phyloP scores from a whole-genome alignment of 108 stramenopile genomes.

The Discostella stelligeroides region DNA sequence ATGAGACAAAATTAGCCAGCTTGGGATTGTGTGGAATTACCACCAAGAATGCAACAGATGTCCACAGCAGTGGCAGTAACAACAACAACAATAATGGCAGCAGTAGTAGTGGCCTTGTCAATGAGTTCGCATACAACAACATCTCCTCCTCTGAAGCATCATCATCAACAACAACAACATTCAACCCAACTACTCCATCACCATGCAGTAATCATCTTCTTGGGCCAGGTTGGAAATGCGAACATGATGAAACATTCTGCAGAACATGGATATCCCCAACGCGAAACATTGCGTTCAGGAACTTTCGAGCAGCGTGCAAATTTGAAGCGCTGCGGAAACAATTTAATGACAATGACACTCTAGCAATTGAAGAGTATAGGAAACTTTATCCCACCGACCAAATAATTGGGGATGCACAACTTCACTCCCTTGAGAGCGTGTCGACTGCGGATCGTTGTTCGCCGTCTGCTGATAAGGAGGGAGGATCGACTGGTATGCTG shows the following conservation, averaged over 20 bases:
- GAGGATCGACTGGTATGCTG: too few species aligned
- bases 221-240: slow-evolving; percentile 1
- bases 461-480: too few species aligned
- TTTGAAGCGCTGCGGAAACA: background rate
- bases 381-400: background rate
- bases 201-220: background rate
- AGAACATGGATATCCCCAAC: slow-evolving; percentile 1
- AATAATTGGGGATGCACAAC: too few species aligned
- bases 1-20: slow-evolving; percentile 4
- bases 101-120: background rate
- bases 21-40: slow-evolving; percentile 10
- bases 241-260: background rate
- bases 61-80: background rate
- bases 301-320: background rate
- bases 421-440: too few species aligned
- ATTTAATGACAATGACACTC: background rate
- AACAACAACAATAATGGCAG: background rate
- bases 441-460: too few species aligned
- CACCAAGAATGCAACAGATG: background rate
- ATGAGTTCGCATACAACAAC: background rate
- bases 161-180: too few species aligned
- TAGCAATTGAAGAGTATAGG: slow-evolving; percentile 5
- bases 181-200: too few species aligned
- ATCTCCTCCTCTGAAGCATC: too few species aligned
- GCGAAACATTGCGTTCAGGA: slow-evolving; percentile 1